Percentiles rank a stretch among this genome's conserved stretches.
Evolutionary conservation across 1,284 basidiomycete genomes (phyloP).

Genomic region (Malassezia arunalokei): DNA sequence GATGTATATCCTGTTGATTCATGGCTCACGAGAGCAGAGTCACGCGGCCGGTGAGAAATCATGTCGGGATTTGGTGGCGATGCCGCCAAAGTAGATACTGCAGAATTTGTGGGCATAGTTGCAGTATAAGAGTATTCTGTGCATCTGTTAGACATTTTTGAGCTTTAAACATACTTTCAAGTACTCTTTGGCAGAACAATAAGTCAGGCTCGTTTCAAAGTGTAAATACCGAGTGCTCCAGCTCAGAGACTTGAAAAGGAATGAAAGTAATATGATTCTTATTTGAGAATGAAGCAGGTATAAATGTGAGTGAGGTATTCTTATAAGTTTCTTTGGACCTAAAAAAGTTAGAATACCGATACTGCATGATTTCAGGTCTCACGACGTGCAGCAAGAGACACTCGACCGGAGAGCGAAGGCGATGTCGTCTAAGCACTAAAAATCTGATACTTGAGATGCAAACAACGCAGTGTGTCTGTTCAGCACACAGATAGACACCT

Average conservation of each 20-base stretch:
- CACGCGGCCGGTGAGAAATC: not conserved
- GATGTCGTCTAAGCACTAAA: too few relatives aligned
- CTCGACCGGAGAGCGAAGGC: too few relatives aligned
- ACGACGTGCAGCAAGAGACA: not conserved
- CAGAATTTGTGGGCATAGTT: not conserved
- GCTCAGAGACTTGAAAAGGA: slow-evolving; percentile 10
- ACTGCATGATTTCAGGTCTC: not conserved
- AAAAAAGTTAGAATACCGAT: not conserved
- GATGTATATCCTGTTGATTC: not conserved
- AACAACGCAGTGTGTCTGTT: too few relatives aligned
- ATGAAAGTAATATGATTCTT: not conserved
- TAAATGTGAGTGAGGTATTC: not conserved
- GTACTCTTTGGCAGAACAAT: not conserved
- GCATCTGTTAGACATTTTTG: not conserved
- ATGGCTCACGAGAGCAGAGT: too few relatives aligned
- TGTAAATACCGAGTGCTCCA: not conserved
- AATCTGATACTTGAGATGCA: too few relatives aligned
- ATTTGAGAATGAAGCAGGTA: too few relatives aligned
- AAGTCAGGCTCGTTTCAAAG: not conserved
- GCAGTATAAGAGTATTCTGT: not conserved
- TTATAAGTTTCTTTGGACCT: not conserved
- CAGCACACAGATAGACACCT: too few relatives aligned
- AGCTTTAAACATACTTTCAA: too few relatives aligned
- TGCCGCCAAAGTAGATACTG: not conserved
- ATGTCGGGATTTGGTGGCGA: not conserved